Evolutionary conservation across 2,329 filamentous ascomycete species (phyloP), one percentile per base, ranked within the genome.

Genomic region (Penicillium occitanis): DNA sequence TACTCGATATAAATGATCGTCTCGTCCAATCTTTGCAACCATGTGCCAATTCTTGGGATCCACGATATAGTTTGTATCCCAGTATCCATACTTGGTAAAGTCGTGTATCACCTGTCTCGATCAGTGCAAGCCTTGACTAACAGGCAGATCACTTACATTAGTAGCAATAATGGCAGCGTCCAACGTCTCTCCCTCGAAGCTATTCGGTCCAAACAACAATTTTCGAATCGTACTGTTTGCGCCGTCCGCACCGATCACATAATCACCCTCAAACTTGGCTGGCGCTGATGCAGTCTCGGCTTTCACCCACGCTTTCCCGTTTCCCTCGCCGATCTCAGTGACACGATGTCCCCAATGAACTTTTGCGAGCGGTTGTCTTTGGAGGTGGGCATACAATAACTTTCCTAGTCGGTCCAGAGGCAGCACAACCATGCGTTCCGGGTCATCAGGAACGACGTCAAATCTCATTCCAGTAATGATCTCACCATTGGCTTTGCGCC

Each of bases 41-140:
- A 89, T 87, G 77, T 86, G 80, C 74, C 85, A 89, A 70, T 90
- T 80, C 25, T 86, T 83, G 0, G 86, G 87, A 69, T 90, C 82
- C 37, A 88, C 80, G 68, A 88, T 57, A 73, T 88, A 88, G 72
- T 87, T 87, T 8, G 68, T 69, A 53, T 74, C 72, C 58, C 68
- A 69, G 63, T 71, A 69, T 19, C 66, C 65, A 61, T 68, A 71
- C 50, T 83, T 83, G 6, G 81, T 77, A 66, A 89, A 87, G 69
- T 87, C 84, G 67, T 89, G 87, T 72, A 88, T 88, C 11, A 86
- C 84, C 86, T 88, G 35, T 30, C n/a, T 25, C n/a, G 3, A 42
- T 51, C 2, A 33, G 51, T 14, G 2, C 30, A 37, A 57, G 2
- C 10, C 35, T 13, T 19, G 33, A 30, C 13, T 30, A 8, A 8